A percentile compares a stretch with the other conserved stretches of the same genome.
Conservation (phyloP, 2,329 filamentous ascomycete species). For the Sporothrix mexicana region DNA sequence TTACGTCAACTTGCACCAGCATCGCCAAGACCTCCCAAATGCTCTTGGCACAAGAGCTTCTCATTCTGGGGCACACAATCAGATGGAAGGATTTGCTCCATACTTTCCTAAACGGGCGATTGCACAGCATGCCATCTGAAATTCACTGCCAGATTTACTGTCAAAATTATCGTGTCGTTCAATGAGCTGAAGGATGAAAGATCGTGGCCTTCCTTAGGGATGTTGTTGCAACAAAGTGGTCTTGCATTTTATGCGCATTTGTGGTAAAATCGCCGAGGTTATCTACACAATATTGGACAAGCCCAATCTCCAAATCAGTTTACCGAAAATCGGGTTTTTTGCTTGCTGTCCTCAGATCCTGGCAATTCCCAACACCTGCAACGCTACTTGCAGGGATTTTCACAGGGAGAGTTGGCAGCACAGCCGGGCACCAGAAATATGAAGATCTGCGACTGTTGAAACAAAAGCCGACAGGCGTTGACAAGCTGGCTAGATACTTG, state of each 20-base stretch:
- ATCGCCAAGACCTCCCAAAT: conserved; percentile 17
- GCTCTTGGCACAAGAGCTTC: conserved; percentile 26
- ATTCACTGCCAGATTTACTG: background rate
- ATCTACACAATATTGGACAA: background rate
- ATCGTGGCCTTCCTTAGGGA: background rate
- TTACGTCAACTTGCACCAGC: conserved; percentile 9
- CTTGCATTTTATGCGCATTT: background rate
- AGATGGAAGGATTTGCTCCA: background rate
- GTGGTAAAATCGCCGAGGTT: conserved; percentile 3
- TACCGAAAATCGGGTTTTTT: background rate
- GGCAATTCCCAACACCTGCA: background rate
- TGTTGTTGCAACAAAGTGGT: background rate
- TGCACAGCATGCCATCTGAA: background rate
- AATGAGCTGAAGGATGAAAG: background rate
- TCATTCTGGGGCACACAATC: conserved; percentile 1
- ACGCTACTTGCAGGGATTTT: background rate
- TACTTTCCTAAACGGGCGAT: background rate
- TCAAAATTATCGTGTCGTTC: background rate
- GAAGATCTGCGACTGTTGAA: conserved; percentile 28
- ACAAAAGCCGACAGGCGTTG: background rate
- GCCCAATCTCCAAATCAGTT: background rate
- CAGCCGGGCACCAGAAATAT: conserved; percentile 1
- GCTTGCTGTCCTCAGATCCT: background rate
- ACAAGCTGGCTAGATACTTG: background rate
- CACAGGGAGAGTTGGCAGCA: background rate